Base-by-base conservation (phyloP, 768 basidiomycete genomes). In the Tubosaeta sp. region DNA sequence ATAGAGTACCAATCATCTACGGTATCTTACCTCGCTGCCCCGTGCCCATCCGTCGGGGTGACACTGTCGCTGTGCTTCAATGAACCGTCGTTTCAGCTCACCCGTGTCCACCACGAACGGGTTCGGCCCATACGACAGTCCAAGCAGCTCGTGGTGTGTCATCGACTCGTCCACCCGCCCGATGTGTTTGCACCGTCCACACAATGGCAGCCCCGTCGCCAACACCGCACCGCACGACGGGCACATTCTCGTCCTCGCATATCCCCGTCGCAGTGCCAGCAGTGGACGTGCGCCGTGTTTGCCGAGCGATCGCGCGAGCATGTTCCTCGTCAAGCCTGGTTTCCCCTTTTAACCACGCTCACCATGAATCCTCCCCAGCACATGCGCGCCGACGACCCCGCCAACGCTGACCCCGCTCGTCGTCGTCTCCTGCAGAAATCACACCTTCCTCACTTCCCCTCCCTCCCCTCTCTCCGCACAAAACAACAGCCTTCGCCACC, bases 41-140 rank as follows among this genome's bases (percentile, higher is more conserved):
- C 82, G 78, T 32, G 83, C 78, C 86, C 89, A 95, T 12, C 83
- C 76, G 66, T 97, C 94, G 0, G 94, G 94, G 72, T 97, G 94
- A 47, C 90, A 84, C 19, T 81, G 72, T 19, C 82, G 76, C 64
- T 95, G 94, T 4, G 87, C 81, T 43, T 78, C 72, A 32, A 87
- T 73, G 65, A 91, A 95, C 27, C 78, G 76, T 33, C 73, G 71
- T 66, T 83, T 85, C 53, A 97, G 71, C 17, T 76, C 71, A 1
- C 69, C 60, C 14, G 77, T 60, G 63, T 93, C 83, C 39, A 97
- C 70, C 14, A 75, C 67, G 69, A 91, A 95, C 8, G 85, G 85
- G 64, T 88, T 88, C 0, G 81, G 78, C 16, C 73, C 71, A 33
- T 78, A 74, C 0, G 84, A 74, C 35, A 91, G 70, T 26, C 77